phyloP scores from a whole-genome alignment of 2,329 filamentous ascomycete genomes.

The Microascus cirrosus region DNA sequence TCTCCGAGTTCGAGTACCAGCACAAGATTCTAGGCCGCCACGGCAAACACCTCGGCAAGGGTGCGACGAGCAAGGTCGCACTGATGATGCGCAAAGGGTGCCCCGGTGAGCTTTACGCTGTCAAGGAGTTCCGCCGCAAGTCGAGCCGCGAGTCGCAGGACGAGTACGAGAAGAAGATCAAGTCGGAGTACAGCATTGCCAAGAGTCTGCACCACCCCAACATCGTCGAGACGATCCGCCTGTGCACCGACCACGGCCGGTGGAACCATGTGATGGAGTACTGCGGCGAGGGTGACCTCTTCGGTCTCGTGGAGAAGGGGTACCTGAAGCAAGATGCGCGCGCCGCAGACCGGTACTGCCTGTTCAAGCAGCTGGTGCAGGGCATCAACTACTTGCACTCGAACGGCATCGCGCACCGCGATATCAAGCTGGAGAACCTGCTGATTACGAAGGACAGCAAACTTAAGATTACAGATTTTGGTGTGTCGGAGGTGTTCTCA shows the following conservation, averaged over 20 bases:
- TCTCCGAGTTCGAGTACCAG: conserved; percentile 58
- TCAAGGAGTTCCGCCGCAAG: conserved; percentile 77
- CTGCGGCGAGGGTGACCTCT: conserved; percentile 73
- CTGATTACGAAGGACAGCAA: conserved; percentile 69
- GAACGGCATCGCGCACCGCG: conserved; percentile 79
- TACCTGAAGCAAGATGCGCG: conserved; percentile 56
- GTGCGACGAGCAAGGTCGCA: conserved; percentile 71
- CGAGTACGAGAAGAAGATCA: conserved; percentile 82
- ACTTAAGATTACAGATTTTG: conserved; percentile 87
- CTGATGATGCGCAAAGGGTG: conserved; percentile 65
- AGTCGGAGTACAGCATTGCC: conserved; percentile 80
- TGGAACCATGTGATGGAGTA: conserved; percentile 96
- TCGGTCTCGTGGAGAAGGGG: conserved; percentile 59
- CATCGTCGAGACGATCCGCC: conserved; percentile 67
- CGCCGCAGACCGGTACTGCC: conserved; percentile 60
- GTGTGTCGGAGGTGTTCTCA: conserved; percentile 75
- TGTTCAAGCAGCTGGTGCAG: conserved; percentile 82
- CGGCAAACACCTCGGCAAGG: conserved; percentile 68
- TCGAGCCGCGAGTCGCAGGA: conserved; percentile 55
- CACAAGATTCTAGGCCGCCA: conserved; percentile 61
- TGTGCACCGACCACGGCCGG: conserved; percentile 62
- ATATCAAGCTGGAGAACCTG: conserved; percentile 84
- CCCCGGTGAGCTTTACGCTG: conserved; percentile 59
- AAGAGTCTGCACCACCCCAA: conserved; percentile 81
- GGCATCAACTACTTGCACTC: conserved; percentile 73